phyloP scores from a whole-genome alignment of 805 yeast species.

The Suhomyces emberorum region DNA sequence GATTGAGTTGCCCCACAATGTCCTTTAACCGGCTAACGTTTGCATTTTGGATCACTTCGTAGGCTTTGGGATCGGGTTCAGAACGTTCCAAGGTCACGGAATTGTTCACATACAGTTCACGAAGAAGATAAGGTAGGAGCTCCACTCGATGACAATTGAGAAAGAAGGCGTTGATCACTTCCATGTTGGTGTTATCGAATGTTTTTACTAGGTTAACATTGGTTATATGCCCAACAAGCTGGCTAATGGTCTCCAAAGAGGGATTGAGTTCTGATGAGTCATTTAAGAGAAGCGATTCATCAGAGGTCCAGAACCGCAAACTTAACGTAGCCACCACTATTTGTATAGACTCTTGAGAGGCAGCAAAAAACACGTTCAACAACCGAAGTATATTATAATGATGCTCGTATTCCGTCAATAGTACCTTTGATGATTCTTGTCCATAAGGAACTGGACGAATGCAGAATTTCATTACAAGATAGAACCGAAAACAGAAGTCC shows the following conservation, averaged over 20 bases:
- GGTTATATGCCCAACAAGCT: slow-evolving; percentile 1
- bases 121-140: slow-evolving; percentile 9
- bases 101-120: slow-evolving; percentile 4
- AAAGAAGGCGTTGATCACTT: slow-evolving; percentile 9
- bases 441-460: slow-evolving; percentile 8
- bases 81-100: background rate
- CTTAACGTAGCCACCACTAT: slow-evolving; percentile 1
- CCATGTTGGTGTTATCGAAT: background rate
- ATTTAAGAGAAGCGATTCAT: background rate
- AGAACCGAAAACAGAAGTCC: slow-evolving; percentile 3
- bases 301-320: background rate
- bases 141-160: slow-evolving; percentile 16
- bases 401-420: slow-evolving; percentile 18
- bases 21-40: slow-evolving; percentile 8
- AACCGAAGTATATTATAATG: slow-evolving; percentile 17
- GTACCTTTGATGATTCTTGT: slow-evolving; percentile 1
- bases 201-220: slow-evolving; percentile 3
- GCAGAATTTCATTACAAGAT: background rate
- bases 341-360: background rate
- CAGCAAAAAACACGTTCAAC: slow-evolving; percentile 9
- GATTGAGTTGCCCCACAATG: slow-evolving; percentile 10
- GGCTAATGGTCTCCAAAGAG: background rate
- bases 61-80: background rate
- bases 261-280: background rate
- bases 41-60: slow-evolving; percentile 3